Conservation (phyloP, 2,329 filamentous ascomycete species). For the Paramyrothecium sp. region DNA sequence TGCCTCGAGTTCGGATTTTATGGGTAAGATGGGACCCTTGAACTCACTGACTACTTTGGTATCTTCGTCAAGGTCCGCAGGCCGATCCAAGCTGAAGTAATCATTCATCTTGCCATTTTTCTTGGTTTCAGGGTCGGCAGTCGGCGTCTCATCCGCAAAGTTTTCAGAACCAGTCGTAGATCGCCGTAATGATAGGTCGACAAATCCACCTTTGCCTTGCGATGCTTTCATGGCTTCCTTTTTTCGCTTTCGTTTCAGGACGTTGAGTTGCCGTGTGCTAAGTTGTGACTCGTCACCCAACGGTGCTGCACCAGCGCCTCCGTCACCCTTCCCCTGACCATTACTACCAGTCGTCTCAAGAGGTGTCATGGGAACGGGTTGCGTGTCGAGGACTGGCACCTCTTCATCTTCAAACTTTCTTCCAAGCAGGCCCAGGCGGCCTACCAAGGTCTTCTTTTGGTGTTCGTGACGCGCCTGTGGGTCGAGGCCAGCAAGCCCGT, state of each 20-base stretch:
- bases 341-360: conserved; percentile 38
- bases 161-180: conserved; percentile 62
- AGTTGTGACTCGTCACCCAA: conserved; percentile 66
- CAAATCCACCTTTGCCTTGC: conserved; percentile 82
- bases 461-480: conserved; percentile 77
- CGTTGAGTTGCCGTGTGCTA: conserved; percentile 91
- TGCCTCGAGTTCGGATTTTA: conserved; percentile 82
- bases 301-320: conserved; percentile 35
- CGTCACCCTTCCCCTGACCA: conserved; percentile 31
- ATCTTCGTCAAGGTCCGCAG: conserved; percentile 78
- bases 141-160: conserved; percentile 58
- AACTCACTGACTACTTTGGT: conserved; percentile 93
- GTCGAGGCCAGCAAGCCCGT: conserved; percentile 76
- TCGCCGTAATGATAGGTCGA: conserved; percentile 75
- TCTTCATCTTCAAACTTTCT: conserved; percentile 84
- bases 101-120: conserved; percentile 69
- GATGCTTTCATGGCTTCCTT: conserved; percentile 82
- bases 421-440: conserved; percentile 80
- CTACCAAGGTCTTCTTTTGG: conserved; percentile 84
- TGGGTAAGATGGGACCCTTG: conserved; percentile 77
- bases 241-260: conserved; percentile 91
- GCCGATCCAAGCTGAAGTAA: conserved; percentile 87
- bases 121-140: conserved; percentile 49
- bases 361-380: conserved; percentile 40
- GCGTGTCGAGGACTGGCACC: conserved; percentile 55